A percentile compares a stretch with the other conserved stretches of the same genome.
phyloP scores from a whole-genome alignment of 495 filamentous ascomycete genomes.

The Hypoxylon lenormandii region DNA sequence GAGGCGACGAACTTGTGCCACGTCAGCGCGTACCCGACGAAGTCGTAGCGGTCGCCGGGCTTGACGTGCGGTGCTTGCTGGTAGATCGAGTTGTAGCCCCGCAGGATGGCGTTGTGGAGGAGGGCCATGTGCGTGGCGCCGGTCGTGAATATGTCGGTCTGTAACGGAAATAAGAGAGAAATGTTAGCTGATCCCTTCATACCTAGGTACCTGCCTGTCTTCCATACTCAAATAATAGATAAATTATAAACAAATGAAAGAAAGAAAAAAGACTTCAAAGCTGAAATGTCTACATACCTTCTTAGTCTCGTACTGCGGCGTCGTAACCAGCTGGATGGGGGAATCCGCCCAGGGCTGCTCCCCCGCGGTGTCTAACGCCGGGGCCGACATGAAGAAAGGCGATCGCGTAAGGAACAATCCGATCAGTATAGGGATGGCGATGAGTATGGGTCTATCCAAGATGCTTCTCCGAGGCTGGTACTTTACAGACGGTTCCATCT shows the following conservation, averaged over 20 bases:
- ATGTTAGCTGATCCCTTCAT: conserved; percentile 1
- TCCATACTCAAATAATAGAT: too few species aligned
- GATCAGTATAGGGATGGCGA: conserved; percentile 53
- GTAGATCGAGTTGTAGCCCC: conserved; percentile 71
- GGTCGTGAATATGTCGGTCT: conserved; percentile 64
- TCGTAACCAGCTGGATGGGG: conserved; percentile 62
- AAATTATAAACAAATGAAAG: too few species aligned
- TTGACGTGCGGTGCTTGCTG: conserved; percentile 61
- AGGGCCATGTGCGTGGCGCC: conserved; percentile 70
- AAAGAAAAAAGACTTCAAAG: too few species aligned
- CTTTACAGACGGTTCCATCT: conserved; percentile 27
- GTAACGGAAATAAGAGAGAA: not conserved
- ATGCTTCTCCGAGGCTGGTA: conserved; percentile 35
- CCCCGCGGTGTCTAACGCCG: conserved; percentile 43
- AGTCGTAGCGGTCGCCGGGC: conserved; percentile 60
- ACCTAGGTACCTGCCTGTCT: too few species aligned
- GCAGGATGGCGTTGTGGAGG: conserved; percentile 69
- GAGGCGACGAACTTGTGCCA: conserved; percentile 67
- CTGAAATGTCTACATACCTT: conserved; percentile 45
- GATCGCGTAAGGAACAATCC: conserved; percentile 57
- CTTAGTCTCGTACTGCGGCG: conserved; percentile 60
- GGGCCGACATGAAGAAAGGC: conserved; percentile 58
- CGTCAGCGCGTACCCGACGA: conserved; percentile 63
- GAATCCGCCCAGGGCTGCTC: conserved; percentile 62
- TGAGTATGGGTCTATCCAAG: conserved; percentile 49